Evolutionary conservation across 176 grass and related monocot species (phyloP), one percentile per base, ranked within the genome.

Genomic region (Cenchrus americanus): DNA sequence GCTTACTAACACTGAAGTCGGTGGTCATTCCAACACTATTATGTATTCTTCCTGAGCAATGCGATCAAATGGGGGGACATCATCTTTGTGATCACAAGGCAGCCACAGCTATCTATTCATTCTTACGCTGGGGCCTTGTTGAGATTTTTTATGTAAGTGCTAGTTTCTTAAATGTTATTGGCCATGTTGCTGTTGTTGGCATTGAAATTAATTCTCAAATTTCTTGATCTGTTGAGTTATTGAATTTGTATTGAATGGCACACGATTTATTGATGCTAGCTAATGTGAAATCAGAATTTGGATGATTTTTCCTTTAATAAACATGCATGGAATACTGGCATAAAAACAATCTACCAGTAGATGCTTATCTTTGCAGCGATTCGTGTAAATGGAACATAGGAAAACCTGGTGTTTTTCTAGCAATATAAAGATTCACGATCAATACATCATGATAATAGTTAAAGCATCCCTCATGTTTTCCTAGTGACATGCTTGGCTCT

Each of bases 121-220:
- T 85, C 66, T 76, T 95, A 70, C 91, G 93, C 21, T 87, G 69
- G n/a, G 81, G 85, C 64, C 89, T 98, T 73, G 75, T 95, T 76
- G 71, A 98, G 46, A 89, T 98, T 86, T 90, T 95, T 73, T 98
- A 98, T 92, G 96, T 98, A 87, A 94, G 96, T 90, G 47, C 18
- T 76, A 53, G 3, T 22, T 82, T 75, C 53, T 73, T 80, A 48
- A 72, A 50, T 8, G 11, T 26, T 83, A n/a, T 32, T 80, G 13
- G 32, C 61, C 43, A 78, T 68, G 27, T 81, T 82, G 5, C 15
- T 78, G 11, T 43, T 22, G 9, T 23, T 8, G 4, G 4, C 62
- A 41, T 86, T 72, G 2, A 77, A 46, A 66, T 51, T 76, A 71
- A 71, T 37, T 48, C 54, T 67, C 62, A 7, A 73, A 65, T 84